Evolutionary conservation across 2,329 filamentous ascomycete genomes (phyloP), one percentile per base, ranked within the genome.

Genomic region (Cercospora sojina): DNA sequence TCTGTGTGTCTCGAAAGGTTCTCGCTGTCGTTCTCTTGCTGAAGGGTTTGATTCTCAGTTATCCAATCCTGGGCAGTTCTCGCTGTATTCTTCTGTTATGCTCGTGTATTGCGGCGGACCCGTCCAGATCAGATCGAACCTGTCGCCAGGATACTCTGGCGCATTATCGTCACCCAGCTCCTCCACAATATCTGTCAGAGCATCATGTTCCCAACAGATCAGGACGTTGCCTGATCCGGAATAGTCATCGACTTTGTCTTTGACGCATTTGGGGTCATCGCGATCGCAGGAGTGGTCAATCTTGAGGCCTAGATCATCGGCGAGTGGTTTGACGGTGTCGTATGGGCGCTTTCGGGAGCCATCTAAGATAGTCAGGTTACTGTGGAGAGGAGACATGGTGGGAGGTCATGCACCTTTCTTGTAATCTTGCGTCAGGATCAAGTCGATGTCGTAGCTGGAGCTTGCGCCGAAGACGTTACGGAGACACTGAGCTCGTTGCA

Each of bases 201-300:
- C 77, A 60, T 82, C 78, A 73, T 89, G 87, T 71, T 88, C 83
- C 86, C 86, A 88, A 78, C 86, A 87, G 65, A 89, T 84, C 53
- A 89, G 75, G 56, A 89, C 84, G 69, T 89, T 89, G 1, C 85
- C 85, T 2, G 60, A 56, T 5, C 60, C 60, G 0, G 74, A 65
- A 59, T 59, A 58, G 0, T 84, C 83, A 0, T 72, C 64, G 1
- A 88, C 82, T 0, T 79, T 79, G 5, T 85, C 75, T 23, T 79
- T 79, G 18, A 88, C 87, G 66, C 87, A 88, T 5, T 82, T 76
- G 5, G 79, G 69, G 67, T 89, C 84, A 66, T 87, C 84, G 13
- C 86, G 82, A 64, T 84, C 82, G 72, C 86, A 88, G 1, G 82
- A 84, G 0, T 76, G 83, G 72, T 89, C 85, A 13, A 88, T 82